phyloP scores from a whole-genome alignment of 768 basidiomycete species.

The Kwoniella shandongensis region DNA sequence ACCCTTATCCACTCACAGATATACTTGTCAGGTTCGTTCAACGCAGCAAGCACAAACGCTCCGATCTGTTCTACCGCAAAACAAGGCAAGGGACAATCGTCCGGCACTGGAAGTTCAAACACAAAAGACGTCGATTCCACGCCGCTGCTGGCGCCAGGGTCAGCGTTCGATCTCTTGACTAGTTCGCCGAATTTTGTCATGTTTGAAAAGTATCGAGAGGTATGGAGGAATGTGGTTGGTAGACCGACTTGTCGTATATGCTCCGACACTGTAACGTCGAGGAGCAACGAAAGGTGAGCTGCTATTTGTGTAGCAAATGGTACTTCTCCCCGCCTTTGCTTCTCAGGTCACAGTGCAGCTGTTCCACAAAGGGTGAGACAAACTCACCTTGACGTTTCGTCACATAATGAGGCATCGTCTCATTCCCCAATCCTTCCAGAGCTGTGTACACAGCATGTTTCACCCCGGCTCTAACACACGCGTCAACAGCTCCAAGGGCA shows the following conservation, averaged over 20 bases:
- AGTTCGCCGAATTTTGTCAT: conserved; percentile 11
- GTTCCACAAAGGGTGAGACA: too few relatives aligned
- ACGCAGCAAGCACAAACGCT: conserved; percentile 15
- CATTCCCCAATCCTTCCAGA: conserved; percentile 20
- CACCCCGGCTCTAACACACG: conserved; percentile 21
- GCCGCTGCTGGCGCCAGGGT: too few relatives aligned
- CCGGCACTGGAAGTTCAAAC: conserved; percentile 8
- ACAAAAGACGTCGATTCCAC: too few relatives aligned
- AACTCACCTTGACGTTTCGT: conserved; percentile 24
- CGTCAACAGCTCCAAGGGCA: conserved; percentile 20
- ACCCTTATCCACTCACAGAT: conserved; percentile 17
- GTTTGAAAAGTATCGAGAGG: conserved; percentile 17
- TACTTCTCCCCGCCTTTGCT: too few relatives aligned
- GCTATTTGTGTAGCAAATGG: too few relatives aligned
- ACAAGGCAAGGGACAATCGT: conserved; percentile 16
- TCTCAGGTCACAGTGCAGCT: too few relatives aligned
- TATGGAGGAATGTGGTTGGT: conserved; percentile 18
- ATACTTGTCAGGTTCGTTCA: conserved; percentile 17
- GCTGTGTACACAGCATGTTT: conserved; percentile 34
- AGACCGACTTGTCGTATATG: background rate
- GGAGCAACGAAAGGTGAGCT: too few relatives aligned
- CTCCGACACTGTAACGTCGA: background rate
- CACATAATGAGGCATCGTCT: conserved; percentile 12
- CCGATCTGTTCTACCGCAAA: conserved; percentile 23
- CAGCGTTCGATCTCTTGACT: too few relatives aligned